Conservation (phyloP, 139 green algal genomes). For the Penium margaritaceum region DNA sequence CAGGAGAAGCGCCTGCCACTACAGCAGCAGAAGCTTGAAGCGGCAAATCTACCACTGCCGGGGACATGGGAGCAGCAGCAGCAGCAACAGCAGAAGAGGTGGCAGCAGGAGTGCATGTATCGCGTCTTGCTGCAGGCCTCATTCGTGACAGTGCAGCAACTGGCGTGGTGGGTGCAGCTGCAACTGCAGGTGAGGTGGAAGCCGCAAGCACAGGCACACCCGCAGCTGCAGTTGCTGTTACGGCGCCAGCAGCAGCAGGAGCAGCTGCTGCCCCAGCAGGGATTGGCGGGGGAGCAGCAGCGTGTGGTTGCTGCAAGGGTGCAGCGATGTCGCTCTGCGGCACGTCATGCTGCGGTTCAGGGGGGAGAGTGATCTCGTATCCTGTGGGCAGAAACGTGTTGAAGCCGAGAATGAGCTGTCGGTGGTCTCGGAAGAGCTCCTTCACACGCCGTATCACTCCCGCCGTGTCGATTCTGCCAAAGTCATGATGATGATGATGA, state of each 20-base stretch:
- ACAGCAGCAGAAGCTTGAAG: too few relatives aligned
- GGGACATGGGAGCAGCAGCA: too few relatives aligned
- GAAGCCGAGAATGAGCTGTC: constrained; percentile 94
- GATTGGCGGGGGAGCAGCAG: too few relatives aligned
- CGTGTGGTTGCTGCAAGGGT: background rate
- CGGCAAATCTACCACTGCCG: too few relatives aligned
- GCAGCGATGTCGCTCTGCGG: too few relatives aligned
- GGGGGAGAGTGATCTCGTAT: constrained; percentile 45
- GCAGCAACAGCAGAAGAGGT: too few relatives aligned
- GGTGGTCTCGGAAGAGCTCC: constrained; percentile 83
- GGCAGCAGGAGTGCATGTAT: constrained; percentile 73
- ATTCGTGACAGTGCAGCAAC: constrained; percentile 95
- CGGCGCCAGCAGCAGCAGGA: too few relatives aligned
- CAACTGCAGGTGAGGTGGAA: background rate
- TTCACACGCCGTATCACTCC: constrained; percentile 94
- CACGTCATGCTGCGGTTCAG: constrained; percentile 25
- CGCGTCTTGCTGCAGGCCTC: constrained; percentile 99
- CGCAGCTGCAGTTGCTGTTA: too few relatives aligned
- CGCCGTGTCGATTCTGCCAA: constrained; percentile 83
- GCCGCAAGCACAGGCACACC: background rate
- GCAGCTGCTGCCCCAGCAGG: too few relatives aligned
- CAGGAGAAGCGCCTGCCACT: too few relatives aligned
- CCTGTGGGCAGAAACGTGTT: constrained; percentile 93
- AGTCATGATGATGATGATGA: too few relatives aligned
- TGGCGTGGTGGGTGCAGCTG: background rate